Evolutionary conservation across 768 basidiomycete species (phyloP).

Genomic region (Termitomyces sp.): DNA sequence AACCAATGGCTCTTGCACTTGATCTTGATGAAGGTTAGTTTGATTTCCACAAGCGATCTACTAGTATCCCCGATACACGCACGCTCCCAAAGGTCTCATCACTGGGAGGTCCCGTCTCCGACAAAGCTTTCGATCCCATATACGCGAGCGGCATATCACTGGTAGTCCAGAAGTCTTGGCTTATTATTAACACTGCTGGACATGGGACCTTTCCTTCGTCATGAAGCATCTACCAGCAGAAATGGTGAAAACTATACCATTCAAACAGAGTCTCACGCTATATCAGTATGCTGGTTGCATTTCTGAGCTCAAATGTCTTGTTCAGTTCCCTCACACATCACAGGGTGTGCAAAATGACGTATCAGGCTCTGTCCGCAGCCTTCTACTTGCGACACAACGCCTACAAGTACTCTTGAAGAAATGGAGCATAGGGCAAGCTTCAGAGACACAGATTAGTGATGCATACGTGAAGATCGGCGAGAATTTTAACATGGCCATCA

Average conservation of each 20-base stretch:
- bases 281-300: background rate
- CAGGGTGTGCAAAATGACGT: constrained; percentile 39
- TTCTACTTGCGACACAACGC: constrained; percentile 77
- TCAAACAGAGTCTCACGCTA: background rate
- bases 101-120: background rate
- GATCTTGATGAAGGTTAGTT: background rate
- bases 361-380: constrained; percentile 48
- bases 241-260: background rate
- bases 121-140: background rate
- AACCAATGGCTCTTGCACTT: background rate
- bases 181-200: background rate
- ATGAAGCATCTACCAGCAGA: background rate
- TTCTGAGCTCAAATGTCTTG: background rate
- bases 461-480: constrained; percentile 86
- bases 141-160: background rate
- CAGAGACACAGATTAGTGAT: constrained; percentile 76
- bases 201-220: background rate
- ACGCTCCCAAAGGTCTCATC: too few species aligned
- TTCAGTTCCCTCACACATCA: background rate
- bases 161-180: background rate
- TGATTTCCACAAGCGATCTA: background rate
- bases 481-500: constrained; percentile 77
- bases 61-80: background rate
- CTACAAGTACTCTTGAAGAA: constrained; percentile 70
- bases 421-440: constrained; percentile 59